These are phyloP conservation scores for Drechslera avenae DNA, from an alignment of 2,329 filamentous ascomycete genomes.

Conservation along the genomic window DNA sequence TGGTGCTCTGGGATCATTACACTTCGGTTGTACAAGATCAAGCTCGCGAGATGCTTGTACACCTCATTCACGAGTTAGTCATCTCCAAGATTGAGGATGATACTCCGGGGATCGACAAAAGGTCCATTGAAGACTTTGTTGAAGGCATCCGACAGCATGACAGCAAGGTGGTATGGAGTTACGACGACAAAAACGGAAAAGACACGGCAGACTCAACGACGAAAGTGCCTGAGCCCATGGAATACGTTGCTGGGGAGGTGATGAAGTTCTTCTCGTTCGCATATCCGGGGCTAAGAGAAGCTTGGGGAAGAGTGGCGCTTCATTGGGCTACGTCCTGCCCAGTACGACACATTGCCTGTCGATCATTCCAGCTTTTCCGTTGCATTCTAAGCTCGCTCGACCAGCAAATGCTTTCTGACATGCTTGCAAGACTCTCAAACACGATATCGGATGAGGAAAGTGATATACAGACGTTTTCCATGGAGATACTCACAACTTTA, in stretches of 20 bases:
- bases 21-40: conserved; percentile 94
- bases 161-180: conserved; percentile 84
- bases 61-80: conserved; percentile 94
- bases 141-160: conserved; percentile 87
- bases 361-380: conserved; percentile 96
- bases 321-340: conserved; percentile 98
- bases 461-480: conserved; percentile 95
- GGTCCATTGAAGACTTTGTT: conserved; percentile 83
- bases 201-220: conserved; percentile 69
- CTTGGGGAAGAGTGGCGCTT: conserved; percentile 88
- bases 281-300: conserved; percentile 84
- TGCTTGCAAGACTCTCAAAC: conserved; percentile 93
- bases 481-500: conserved; percentile 94
- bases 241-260: conserved; percentile 78
- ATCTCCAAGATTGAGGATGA: conserved; percentile 77
- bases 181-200: conserved; percentile 88
- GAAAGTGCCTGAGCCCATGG: conserved; percentile 87
- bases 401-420: conserved; percentile 92
- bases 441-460: conserved; percentile 93
- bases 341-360: conserved; percentile 90
- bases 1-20: conserved; percentile 97
- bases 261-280: conserved; percentile 83
- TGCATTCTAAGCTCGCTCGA: conserved; percentile 91
- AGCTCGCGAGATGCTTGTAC: conserved; percentile 95
- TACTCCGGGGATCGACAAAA: conserved; percentile 67